Percentiles rank a stretch among this genome's conserved stretches.
These are phyloP conservation scores for Fusarium liriodendri DNA, from an alignment of 2,329 filamentous ascomycete genomes.

Conservation along the genomic window DNA sequence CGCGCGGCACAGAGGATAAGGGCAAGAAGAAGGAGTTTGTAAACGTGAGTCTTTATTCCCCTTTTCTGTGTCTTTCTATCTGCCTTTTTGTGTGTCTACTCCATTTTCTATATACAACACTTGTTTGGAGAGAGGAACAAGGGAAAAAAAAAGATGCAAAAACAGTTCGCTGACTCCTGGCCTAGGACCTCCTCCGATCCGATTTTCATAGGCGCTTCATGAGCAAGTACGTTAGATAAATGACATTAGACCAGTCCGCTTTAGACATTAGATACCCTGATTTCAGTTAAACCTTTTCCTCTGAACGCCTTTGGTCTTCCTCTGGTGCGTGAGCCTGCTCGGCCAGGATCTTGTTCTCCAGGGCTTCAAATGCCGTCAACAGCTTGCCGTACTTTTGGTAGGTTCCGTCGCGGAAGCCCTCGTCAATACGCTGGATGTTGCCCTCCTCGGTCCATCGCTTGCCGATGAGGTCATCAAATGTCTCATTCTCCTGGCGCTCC, in stretches of 20 bases:
- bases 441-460: conserved; percentile 86
- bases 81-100: background rate
- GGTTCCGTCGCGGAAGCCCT: conserved; percentile 79
- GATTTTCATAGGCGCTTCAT: conserved; percentile 99
- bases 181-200: conserved; percentile 84
- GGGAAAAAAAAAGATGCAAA: background rate
- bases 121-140: background rate
- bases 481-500: conserved; percentile 75
- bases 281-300: conserved; percentile 29
- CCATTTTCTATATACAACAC: conserved; percentile 2
- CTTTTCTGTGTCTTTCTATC: conserved; percentile 8
- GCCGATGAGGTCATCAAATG: conserved; percentile 89
- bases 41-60: conserved; percentile 71
- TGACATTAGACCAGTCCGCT: conserved; percentile 21
- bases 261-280: conserved; percentile 45
- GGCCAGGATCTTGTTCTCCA: conserved; percentile 75
- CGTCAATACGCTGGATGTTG: conserved; percentile 83
- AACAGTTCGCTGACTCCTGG: conserved; percentile 39
- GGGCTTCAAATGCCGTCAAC: conserved; percentile 78
- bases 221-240: conserved; percentile 72
- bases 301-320: conserved; percentile 2
- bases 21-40: conserved; percentile 93
- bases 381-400: conserved; percentile 85
- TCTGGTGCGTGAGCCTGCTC: conserved; percentile 42
- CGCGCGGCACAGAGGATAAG: conserved; percentile 91